Evolutionary conservation across 345 rosid genomes (phyloP).

Genomic region (Draba incana): DNA sequence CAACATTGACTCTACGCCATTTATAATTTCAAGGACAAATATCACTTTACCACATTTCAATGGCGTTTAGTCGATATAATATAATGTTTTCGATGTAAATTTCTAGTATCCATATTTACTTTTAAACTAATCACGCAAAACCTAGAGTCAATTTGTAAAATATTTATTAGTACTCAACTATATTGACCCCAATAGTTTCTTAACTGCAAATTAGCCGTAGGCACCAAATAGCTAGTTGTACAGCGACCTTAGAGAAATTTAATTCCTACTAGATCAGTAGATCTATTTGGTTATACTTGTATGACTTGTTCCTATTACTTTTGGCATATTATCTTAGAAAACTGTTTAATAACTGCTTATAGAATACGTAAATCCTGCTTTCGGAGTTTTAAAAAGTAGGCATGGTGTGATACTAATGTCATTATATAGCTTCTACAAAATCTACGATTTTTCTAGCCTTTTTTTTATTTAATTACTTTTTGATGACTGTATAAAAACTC

Average conservation of each 20-base stretch:
- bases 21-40: conserved; percentile 26
- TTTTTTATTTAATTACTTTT: neutral
- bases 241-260: neutral
- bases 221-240: neutral
- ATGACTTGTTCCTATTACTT: neutral
- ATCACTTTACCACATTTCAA: conserved; percentile 33
- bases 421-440: too few species aligned
- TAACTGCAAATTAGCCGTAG: neutral
- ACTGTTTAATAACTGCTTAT: too few species aligned
- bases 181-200: conserved; percentile 18
- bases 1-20: conserved; percentile 31
- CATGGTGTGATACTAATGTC: neutral
- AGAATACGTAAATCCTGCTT: too few species aligned
- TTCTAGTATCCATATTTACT: conserved; percentile 6
- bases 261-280: too few species aligned
- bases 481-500: neutral
- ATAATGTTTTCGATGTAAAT: conserved; percentile 24
- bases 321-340: neutral
- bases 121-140: conserved; percentile 22
- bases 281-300: neutral
- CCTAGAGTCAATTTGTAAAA: conserved; percentile 24
- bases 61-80: conserved; percentile 23
- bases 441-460: too few species aligned
- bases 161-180: neutral
- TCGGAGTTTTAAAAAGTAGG: neutral